Percentiles rank a stretch among this genome's conserved stretches.
These are phyloP conservation scores for Avena atlantica DNA, from an alignment of 176 grass and related monocot species.

Conservation along the genomic window DNA sequence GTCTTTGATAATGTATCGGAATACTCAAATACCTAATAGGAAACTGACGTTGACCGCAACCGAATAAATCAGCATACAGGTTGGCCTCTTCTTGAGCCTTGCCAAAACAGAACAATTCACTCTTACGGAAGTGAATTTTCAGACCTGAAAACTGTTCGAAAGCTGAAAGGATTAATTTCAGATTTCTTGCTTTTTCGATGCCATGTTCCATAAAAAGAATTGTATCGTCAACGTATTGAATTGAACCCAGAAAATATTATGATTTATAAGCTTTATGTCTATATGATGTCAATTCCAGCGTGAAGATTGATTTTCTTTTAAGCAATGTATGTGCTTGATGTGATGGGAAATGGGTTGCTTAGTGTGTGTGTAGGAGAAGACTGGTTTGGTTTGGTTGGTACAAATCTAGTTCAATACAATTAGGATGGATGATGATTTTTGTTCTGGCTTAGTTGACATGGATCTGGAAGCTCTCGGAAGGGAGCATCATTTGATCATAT, in stretches of 20 bases:
- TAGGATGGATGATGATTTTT: constrained; percentile 26
- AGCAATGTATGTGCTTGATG: constrained; percentile 23
- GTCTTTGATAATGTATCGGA: too few relatives aligned
- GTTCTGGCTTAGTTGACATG: not conserved
- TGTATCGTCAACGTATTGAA: too few relatives aligned
- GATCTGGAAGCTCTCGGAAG: constrained; percentile 18
- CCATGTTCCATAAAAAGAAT: too few relatives aligned
- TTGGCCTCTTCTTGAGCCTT: too few relatives aligned
- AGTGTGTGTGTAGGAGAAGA: not conserved
- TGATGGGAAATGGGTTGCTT: not conserved
- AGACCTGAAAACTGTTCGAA: too few relatives aligned
- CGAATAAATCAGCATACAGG: too few relatives aligned
- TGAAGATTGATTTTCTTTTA: constrained; percentile 22
- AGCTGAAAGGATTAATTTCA: too few relatives aligned
- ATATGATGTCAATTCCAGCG: constrained; percentile 13
- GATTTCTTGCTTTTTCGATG: too few relatives aligned
- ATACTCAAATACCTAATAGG: too few relatives aligned
- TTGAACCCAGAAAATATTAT: not conserved
- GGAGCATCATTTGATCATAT: constrained; percentile 29
- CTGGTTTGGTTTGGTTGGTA: constrained; percentile 15
- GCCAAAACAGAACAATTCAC: too few relatives aligned
- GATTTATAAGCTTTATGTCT: constrained; percentile 1
- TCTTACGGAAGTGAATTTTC: too few relatives aligned
- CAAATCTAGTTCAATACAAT: constrained; percentile 31
- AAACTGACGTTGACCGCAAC: too few relatives aligned